Evolutionary conservation across 208 protist species (phyloP).

Genomic region (Leishmania tarentolae): DNA sequence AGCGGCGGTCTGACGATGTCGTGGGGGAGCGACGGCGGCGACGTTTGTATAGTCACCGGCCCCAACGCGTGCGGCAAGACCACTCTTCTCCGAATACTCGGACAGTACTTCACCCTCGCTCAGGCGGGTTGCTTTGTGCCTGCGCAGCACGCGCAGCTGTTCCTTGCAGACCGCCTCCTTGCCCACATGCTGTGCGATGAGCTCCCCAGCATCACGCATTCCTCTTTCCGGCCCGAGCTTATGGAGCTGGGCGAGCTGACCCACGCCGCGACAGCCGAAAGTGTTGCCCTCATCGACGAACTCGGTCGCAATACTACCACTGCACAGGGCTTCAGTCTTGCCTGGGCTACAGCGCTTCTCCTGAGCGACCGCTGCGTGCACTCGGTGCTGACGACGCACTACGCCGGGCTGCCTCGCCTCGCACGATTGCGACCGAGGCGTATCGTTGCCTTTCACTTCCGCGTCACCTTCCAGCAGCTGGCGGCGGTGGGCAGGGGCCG

Average conservation of each 20-base stretch:
- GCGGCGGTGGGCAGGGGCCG: not conserved
- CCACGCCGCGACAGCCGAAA: conserved; percentile 82
- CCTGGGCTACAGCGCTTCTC: conserved; percentile 91
- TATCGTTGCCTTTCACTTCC: conserved; percentile 27
- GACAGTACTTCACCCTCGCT: conserved; percentile 88
- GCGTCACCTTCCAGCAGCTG: conserved; percentile 14
- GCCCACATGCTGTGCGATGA: conserved; percentile 87
- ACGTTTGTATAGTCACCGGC: conserved; percentile 87
- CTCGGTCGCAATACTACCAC: conserved; percentile 96
- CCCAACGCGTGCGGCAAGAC: conserved; percentile 95
- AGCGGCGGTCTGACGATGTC: conserved; percentile 22
- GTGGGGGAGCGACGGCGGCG: conserved; percentile 32
- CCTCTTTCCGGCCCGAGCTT: conserved; percentile 73
- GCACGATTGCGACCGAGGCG: conserved; percentile 15
- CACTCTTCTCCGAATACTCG: conserved; percentile 90
- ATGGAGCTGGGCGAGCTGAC: conserved; percentile 78
- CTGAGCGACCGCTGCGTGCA: conserved; percentile 38
- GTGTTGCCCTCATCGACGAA: conserved; percentile 98
- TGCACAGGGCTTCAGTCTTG: conserved; percentile 95
- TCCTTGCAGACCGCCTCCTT: conserved; percentile 69
- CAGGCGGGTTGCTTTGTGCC: conserved; percentile 94
- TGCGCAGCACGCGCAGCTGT: conserved; percentile 49
- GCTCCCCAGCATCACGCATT: conserved; percentile 55
- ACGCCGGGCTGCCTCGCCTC: conserved; percentile 36
- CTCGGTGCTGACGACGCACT: conserved; percentile 55